Evolutionary conservation across 257 asterid species (phyloP), one percentile per base, ranked within the genome.

Genomic region (Jasminum sambac): DNA sequence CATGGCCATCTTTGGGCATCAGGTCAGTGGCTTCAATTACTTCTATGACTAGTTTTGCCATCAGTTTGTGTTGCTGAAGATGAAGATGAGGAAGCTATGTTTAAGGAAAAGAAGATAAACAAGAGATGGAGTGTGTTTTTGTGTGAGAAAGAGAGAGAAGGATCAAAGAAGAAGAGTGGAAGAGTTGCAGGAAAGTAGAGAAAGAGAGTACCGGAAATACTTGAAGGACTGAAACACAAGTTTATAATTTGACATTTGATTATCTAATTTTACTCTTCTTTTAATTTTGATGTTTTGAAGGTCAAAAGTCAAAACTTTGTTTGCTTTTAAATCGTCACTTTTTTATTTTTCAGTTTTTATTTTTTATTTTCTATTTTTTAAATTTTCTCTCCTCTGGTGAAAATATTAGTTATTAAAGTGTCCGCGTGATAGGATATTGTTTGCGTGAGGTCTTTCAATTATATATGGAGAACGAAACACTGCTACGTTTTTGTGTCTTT

Each of bases 1-100:
- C 99, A 24, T 94, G 90, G 5, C 96, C 97, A 74, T 90, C 98
- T 81, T 94, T 94, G 23, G 99, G 96, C 97, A 94, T 94, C 40
- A 94, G 96, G 78, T 94, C 96, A 79, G 78, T 80, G 71, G 99
- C 99, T 21, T 90, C 97, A 21, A 90, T 76, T 38, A 91, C 88
- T 82, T 91, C 91, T 3, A 88, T 86, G 25, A 88, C 85, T 24
- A 94, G 89, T 80, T 82, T 87, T 64, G 96, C 96, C 97, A 94
- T 91, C 38, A 14, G 21, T 24, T 39, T 38, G n/a, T 48, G 55
- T 17, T 64, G 75, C 43, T 21, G 14, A 26, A 42, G 46, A 72
- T 67, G 70, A 61, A 74, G 76, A 48, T 16, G 25, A 84, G 69
- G 71, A 68, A 41, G 79, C 46, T 67, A 67, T 14, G 48, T 66